phyloP scores from a whole-genome alignment of 306 rosid species.

The Casuarina cunninghamiana region DNA sequence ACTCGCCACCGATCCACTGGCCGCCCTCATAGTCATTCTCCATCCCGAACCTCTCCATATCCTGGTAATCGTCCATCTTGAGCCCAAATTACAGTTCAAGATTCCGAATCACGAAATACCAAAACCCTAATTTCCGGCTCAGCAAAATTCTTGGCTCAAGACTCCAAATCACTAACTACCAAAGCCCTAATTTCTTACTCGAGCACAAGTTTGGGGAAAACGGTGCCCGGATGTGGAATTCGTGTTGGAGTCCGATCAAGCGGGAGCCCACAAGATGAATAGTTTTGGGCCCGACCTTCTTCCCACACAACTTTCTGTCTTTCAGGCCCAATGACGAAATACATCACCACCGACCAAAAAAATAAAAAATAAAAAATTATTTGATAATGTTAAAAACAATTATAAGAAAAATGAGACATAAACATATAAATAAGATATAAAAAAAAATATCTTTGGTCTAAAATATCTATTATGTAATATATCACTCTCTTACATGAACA shows the following conservation, averaged over 20 bases:
- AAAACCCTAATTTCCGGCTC: not conserved
- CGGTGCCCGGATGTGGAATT: not conserved
- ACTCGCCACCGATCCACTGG: conserved; percentile 74
- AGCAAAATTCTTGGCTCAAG: not conserved
- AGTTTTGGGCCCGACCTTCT: not conserved
- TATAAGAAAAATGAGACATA: too few species aligned
- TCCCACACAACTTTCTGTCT: not conserved
- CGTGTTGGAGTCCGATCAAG: not conserved
- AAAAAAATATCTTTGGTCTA: too few species aligned
- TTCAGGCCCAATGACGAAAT: not conserved
- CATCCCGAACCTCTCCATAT: conserved; percentile 78
- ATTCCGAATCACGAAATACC: not conserved
- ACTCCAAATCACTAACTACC: not conserved
- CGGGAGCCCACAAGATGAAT: not conserved
- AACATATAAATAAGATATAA: too few species aligned
- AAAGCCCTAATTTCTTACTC: not conserved
- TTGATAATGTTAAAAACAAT: too few species aligned
- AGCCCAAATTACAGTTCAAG: not conserved
- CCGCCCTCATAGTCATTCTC: conserved; percentile 83
- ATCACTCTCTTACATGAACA: too few species aligned
- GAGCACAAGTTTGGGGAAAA: not conserved
- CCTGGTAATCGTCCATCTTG: conserved; percentile 81
- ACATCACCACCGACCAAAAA: too few species aligned
- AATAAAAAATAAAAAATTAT: not conserved
- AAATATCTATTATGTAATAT: too few species aligned